Conservation (phyloP, 148 eudicot species). For the Nepenthes mirabilis region DNA sequence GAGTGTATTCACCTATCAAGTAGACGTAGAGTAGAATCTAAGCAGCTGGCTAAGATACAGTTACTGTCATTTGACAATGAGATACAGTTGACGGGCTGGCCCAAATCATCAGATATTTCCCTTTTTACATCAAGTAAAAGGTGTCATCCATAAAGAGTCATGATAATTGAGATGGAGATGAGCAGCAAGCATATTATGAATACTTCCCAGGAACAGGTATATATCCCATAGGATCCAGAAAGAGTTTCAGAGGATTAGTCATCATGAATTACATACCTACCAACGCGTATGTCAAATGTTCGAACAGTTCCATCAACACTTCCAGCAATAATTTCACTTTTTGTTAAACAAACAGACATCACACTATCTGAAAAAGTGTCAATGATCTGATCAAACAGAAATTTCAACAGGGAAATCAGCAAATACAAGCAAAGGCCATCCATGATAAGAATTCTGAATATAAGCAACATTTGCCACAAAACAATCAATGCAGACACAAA, state of each 20-base stretch:
- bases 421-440: neutral
- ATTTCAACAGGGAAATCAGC: neutral
- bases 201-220: neutral
- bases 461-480: neutral
- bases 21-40: conserved; percentile 88
- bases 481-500: neutral
- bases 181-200: neutral
- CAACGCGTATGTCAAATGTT: conserved; percentile 91
- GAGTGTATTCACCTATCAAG: conserved; percentile 53
- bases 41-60: conserved; percentile 82
- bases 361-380: conserved; percentile 86
- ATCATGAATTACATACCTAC: conserved; percentile 54
- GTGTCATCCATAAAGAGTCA: neutral
- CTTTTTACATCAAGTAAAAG: conserved; percentile 19
- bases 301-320: conserved; percentile 96
- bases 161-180: neutral
- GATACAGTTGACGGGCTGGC: conserved; percentile 91
- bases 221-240: neutral
- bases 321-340: conserved; percentile 89
- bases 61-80: conserved; percentile 86
- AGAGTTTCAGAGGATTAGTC: neutral
- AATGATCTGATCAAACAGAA: conserved; percentile 49
- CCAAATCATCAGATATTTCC: conserved; percentile 79
- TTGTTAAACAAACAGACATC: conserved; percentile 80
- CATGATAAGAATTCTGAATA: neutral